Evolutionary conservation across 2,329 filamentous ascomycete species (phyloP), one percentile per base, ranked within the genome.

Genomic region (Torrubiella hemipterigena): DNA sequence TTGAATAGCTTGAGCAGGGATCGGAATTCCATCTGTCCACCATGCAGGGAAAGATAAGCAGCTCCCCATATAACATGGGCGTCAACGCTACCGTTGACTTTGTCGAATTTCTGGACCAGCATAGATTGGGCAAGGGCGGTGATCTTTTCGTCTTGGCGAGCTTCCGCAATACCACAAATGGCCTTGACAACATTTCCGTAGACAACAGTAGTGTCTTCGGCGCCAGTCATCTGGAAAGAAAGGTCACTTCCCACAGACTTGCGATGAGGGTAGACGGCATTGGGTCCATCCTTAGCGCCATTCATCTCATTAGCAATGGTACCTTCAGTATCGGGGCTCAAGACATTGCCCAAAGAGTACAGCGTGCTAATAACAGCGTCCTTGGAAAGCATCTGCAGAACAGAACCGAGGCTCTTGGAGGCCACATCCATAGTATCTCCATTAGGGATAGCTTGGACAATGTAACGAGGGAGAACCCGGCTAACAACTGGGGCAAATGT

Each of bases 301-400:
- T 66, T 67, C 21, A 54, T 42, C 19, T 56, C 52, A 5, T 68
- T 68, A 41, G 78, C 74, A 32, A 68, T 59, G 27, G 57, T 62
- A 25, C 63, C 58, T 35, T 71, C 72, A 11, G 67, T 65, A 28
- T 72, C 75, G 5, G 85, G 78, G 44, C 86, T 95, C 11, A 98
- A 66, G 4, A 94, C 81, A 50, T 98, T 98, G 14, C 91, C 91
- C n/a, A 98, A 67, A 1, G 86, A 91, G 56, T 98, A 98, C 8
- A 98, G 64, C 1, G 87, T 96, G 5, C 87, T 93, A 42, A 98
- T 96, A 21, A 94, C 73, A 21, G 86, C 80, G 60, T 98, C 91
- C 45, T 93, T 82, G 2, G 91, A 93, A 10, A 96, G 67, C 45
- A 80, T 68, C 42, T 78, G 79, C 33, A 98, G 63, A 13, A 93